Base-by-base conservation (phyloP, 2,329 filamentous ascomycete genomes). In the Hansfordia pulvinata region DNA sequence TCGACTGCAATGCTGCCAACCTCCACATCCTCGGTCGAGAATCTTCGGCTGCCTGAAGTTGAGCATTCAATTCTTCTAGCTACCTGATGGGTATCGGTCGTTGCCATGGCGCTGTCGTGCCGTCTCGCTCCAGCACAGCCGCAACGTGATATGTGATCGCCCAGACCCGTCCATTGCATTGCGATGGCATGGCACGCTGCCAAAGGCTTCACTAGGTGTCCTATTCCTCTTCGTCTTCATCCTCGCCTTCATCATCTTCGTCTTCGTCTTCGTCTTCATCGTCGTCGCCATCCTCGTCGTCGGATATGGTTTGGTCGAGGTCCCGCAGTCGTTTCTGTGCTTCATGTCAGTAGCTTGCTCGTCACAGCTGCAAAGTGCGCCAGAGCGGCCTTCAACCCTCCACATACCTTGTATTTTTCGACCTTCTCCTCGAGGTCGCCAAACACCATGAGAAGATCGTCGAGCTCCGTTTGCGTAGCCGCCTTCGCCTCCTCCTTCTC, bases 391-490 rank as follows among this genome's bases (percentile, higher is more conserved):
- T n/a, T n/a, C 23, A 13, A 14, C 32, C 6, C 19, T 12, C 20
- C 20, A 47, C 63, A 37, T 53, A 79, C 77, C 64, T 82, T 88
- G 45, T 88, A 84, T 39, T 69, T 72, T 21, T 65, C 63, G 25
- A 73, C 61, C 54, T 86, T 88, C 28, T 83, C 78, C 50, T 90
- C 82, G 11, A 85, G 46, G 44, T 90, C 82, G 10, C 71, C 74
- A 50, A 86, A 83, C 5, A 90, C 76, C 56, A 88, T 79, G 19
- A 90, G 56, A 28, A 88, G 60, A 47, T 90, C 82, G 38, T 90
- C 82, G 23, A 88, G 59, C 49, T 90, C 82, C 3, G 69, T 63
- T 45, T 88, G 81, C 5, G 66, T 64, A 2, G 65, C 54, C 33
- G 71, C 62, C 29, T 68, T 72, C 31, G 77, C 72, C 32, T 71